A percentile compares a stretch with the other conserved stretches of the same genome.
Evolutionary conservation across 202 grass and related monocot species (phyloP).

Genomic region (Schoenoplectus tabernaemontani): DNA sequence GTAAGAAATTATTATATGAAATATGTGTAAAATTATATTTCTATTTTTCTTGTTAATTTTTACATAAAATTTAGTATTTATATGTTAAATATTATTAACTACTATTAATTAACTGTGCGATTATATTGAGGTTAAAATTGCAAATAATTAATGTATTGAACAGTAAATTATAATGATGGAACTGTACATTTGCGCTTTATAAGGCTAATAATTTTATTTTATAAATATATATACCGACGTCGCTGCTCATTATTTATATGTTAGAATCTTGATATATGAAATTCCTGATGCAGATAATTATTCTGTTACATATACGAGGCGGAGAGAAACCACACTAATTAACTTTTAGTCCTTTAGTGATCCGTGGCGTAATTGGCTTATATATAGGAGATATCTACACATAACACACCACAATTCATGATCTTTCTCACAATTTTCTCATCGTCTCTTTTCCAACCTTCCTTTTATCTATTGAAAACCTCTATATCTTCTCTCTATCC

Average conservation of each 20-base stretch:
- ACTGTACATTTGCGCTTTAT: background rate
- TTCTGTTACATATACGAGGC: background rate
- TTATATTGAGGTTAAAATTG: background rate
- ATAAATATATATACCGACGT: background rate
- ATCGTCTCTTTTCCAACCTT: slow-evolving; percentile 27
- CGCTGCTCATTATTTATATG: background rate
- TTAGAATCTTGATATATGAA: background rate
- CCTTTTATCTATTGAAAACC: background rate
- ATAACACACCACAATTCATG: slow-evolving; percentile 19
- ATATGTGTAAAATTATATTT: no score
- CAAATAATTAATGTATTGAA: background rate
- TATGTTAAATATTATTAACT: no score
- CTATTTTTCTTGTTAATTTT: no score
- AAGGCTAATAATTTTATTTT: background rate
- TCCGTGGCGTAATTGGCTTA: slow-evolving; percentile 34
- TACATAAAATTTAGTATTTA: no score
- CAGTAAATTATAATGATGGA: background rate
- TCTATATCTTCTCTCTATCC: background rate
- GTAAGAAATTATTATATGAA: no score
- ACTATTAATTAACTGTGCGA: no score
- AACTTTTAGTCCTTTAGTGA: slow-evolving; percentile 31
- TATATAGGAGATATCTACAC: slow-evolving; percentile 45
- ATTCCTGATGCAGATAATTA: background rate
- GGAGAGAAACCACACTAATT: slow-evolving; percentile 27
- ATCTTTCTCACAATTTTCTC: slow-evolving; percentile 35